A percentile compares a stretch with the other conserved stretches of the same genome.
These are phyloP conservation scores for Penicillium sclerotigenum DNA, from an alignment of 2,329 filamentous ascomycete species.

Conservation along the genomic window DNA sequence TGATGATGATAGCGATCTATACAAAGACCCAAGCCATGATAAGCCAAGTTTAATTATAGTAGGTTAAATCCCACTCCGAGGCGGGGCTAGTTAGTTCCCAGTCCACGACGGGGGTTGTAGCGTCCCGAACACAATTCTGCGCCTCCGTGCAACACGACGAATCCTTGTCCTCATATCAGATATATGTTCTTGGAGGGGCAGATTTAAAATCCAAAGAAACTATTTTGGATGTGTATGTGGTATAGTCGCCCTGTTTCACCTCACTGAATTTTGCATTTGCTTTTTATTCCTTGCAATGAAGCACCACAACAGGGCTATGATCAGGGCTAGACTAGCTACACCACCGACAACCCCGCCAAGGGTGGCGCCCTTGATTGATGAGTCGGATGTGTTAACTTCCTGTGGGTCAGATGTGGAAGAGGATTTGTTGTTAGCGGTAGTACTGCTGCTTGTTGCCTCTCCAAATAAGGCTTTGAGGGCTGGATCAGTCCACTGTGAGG, in stretches of 20 bases:
- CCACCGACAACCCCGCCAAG: conserved; percentile 14
- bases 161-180: conserved; percentile 11
- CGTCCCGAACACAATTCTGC: conserved; percentile 16
- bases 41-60: too few species aligned
- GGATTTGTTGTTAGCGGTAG: background rate
- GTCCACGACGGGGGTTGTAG: conserved; percentile 13
- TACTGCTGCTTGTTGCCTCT: background rate
- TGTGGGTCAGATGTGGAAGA: background rate
- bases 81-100: too few species aligned
- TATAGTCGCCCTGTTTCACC: background rate
- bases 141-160: conserved; percentile 13
- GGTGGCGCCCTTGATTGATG: conserved; percentile 6
- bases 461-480: background rate
- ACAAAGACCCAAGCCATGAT: too few species aligned
- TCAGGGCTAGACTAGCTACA: conserved; percentile 8
- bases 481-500: background rate
- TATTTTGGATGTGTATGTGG: conserved; percentile 9
- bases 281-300: background rate
- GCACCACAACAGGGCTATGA: conserved; percentile 1
- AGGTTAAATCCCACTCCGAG: too few species aligned
- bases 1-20: too few species aligned
- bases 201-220: conserved; percentile 7
- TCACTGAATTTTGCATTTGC: background rate
- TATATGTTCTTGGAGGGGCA: conserved; percentile 14
- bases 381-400: background rate